phyloP scores from a whole-genome alignment of 2,329 filamentous ascomycete species.

The Fusarium clavum region DNA sequence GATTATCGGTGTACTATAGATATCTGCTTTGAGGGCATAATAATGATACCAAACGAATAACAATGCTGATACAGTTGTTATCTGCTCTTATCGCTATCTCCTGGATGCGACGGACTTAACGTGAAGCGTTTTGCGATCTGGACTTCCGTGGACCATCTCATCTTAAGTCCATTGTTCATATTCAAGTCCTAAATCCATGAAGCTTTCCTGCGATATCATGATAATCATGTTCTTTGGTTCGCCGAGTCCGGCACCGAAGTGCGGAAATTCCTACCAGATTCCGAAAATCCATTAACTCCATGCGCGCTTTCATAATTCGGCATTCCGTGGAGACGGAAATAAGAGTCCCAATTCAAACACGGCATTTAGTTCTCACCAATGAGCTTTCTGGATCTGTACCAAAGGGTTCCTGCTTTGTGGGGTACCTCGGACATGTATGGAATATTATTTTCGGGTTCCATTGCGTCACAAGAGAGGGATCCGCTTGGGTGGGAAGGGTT shows the following conservation, averaged over 20 bases:
- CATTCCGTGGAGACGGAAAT: slow-evolving; percentile 18
- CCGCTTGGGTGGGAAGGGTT: slow-evolving; percentile 15
- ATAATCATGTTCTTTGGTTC: neutral
- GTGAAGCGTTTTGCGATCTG: neutral
- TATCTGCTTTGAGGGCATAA: neutral
- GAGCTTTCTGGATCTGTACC: neutral
- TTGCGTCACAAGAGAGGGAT: slow-evolving; percentile 37
- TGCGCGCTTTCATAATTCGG: slow-evolving; percentile 11
- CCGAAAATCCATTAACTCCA: neutral
- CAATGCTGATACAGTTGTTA: neutral
- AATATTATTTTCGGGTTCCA: slow-evolving; percentile 1
- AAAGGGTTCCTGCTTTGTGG: slow-evolving; percentile 5
- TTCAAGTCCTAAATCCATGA: neutral
- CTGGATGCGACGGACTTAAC: neutral
- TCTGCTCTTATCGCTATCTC: neutral
- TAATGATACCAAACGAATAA: slow-evolving; percentile 37
- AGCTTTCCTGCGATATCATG: neutral
- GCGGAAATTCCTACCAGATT: neutral
- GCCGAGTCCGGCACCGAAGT: neutral
- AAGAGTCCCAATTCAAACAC: neutral
- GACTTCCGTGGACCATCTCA: neutral
- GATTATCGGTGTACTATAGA: neutral
- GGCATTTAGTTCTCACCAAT: slow-evolving; percentile 7
- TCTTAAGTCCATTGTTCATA: neutral
- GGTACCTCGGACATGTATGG: slow-evolving; percentile 1